phyloP scores from a whole-genome alignment of 371 early-diverging fungal species.

The Zopfochytrium polystomum region DNA sequence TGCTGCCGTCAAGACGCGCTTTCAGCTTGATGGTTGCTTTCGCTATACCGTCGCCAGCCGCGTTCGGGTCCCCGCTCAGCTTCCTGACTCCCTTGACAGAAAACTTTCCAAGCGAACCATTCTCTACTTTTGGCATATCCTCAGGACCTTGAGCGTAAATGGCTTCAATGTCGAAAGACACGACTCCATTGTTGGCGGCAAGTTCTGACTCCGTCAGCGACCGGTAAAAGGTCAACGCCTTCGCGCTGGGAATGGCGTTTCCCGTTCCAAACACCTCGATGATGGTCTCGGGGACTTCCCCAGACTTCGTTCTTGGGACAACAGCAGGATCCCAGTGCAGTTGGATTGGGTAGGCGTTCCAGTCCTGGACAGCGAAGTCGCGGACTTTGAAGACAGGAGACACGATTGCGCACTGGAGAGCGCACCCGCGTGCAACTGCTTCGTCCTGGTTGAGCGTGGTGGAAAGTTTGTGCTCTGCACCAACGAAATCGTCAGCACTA shows the following conservation, averaged over 20 bases:
- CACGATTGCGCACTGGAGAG: slow-evolving; percentile 94
- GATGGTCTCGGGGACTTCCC: slow-evolving; percentile 30
- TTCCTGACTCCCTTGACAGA: slow-evolving; percentile 55
- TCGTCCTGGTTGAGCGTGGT: slow-evolving; percentile 95
- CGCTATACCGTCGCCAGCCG: slow-evolving; percentile 38
- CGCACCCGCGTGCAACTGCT: slow-evolving; percentile 93
- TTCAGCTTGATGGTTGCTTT: slow-evolving; percentile 86
- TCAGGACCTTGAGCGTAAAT: slow-evolving; percentile 47
- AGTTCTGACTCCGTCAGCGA: slow-evolving; percentile 59
- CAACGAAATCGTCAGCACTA: too few species aligned
- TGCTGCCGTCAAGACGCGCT: slow-evolving; percentile 81
- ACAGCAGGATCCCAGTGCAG: slow-evolving; percentile 46
- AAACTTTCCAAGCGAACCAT: slow-evolving; percentile 39
- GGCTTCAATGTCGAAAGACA: slow-evolving; percentile 78
- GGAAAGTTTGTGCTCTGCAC: slow-evolving; percentile 79
- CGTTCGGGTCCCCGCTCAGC: slow-evolving; percentile 48
- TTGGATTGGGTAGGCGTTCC: slow-evolving; percentile 73
- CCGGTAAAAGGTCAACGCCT: slow-evolving; percentile 79
- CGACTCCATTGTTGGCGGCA: slow-evolving; percentile 66
- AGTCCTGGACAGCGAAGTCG: slow-evolving; percentile 89
- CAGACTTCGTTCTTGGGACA: slow-evolving; percentile 34
- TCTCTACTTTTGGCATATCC: slow-evolving; percentile 36
- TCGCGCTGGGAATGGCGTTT: slow-evolving; percentile 80
- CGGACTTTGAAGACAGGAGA: slow-evolving; percentile 98
- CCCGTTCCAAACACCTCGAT: slow-evolving; percentile 48